A percentile compares a stretch with the other conserved stretches of the same genome.
Evolutionary conservation across 1,284 basidiomycete genomes (phyloP).

Genomic region (Xerocomus minutiporus): DNA sequence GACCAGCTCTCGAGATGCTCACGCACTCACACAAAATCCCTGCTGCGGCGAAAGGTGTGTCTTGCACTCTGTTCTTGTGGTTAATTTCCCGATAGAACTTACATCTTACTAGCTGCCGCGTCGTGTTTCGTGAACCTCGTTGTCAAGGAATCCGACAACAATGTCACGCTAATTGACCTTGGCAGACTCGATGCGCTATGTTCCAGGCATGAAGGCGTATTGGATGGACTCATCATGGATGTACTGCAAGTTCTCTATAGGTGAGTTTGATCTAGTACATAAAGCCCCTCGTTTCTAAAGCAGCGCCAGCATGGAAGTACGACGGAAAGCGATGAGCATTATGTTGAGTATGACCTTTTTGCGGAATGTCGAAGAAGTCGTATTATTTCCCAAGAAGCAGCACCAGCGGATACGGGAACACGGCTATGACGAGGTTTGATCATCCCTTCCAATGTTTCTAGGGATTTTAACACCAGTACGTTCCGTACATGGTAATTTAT

Average conservation of each 20-base stretch:
- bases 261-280: constrained; percentile 34
- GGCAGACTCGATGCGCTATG: constrained; percentile 86
- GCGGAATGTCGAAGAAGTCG: constrained; percentile 97
- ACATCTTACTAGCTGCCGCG: constrained; percentile 68
- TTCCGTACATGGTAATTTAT: too few relatives aligned
- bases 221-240: constrained; percentile 95
- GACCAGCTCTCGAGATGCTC: constrained; percentile 85
- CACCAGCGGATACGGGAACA: constrained; percentile 85
- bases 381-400: constrained; percentile 96
- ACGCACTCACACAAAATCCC: constrained; percentile 93
- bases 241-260: constrained; percentile 87
- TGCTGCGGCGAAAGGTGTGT: constrained; percentile 86
- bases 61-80: not conserved
- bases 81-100: not conserved
- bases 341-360: constrained; percentile 93
- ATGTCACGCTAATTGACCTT: constrained; percentile 97
- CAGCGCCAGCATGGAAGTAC: constrained; percentile 95
- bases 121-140: constrained; percentile 87
- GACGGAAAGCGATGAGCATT: constrained; percentile 87
- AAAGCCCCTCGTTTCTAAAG: not conserved
- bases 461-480: too few relatives aligned
- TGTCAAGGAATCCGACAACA: constrained; percentile 97
- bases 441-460: not conserved
- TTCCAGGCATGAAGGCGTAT: constrained; percentile 84
- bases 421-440: constrained; percentile 73